These are phyloP conservation scores for Fraxinus platypoda DNA, from an alignment of 305 asterid species.

Conservation along the genomic window DNA sequence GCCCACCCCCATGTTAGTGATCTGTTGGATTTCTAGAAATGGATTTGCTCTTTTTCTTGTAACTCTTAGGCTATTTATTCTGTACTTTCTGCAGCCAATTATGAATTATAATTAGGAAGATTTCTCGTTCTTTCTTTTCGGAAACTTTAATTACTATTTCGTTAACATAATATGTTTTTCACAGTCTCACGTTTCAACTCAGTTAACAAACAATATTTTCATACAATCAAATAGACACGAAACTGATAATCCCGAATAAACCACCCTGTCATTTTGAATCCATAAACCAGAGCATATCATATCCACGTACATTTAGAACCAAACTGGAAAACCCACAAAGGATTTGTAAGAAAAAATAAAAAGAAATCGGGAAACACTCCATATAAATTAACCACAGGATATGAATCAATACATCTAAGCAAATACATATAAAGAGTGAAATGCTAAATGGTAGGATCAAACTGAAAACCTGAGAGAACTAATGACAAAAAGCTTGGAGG, in stretches of 20 bases:
- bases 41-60: too few relatives aligned
- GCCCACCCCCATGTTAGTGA: too few relatives aligned
- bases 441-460: not conserved
- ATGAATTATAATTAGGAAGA: too few relatives aligned
- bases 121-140: too few relatives aligned
- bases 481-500: slow-evolving; percentile 55
- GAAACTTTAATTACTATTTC: too few relatives aligned
- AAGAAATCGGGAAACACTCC: not conserved
- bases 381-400: not conserved
- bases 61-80: too few relatives aligned
- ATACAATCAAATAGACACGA: not conserved
- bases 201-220: not conserved
- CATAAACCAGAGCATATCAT: not conserved
- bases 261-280: not conserved
- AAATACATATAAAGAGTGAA: not conserved
- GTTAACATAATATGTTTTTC: not conserved
- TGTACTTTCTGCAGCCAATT: too few relatives aligned
- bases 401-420: not conserved
- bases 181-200: not conserved
- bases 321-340: not conserved
- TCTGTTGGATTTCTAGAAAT: too few relatives aligned
- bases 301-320: not conserved
- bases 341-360: not conserved
- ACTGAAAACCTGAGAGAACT: slow-evolving; percentile 56
- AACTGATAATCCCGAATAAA: not conserved